phyloP scores from a whole-genome alignment of 164 flowering plant genomes.

The Stephania yunnanensis region DNA sequence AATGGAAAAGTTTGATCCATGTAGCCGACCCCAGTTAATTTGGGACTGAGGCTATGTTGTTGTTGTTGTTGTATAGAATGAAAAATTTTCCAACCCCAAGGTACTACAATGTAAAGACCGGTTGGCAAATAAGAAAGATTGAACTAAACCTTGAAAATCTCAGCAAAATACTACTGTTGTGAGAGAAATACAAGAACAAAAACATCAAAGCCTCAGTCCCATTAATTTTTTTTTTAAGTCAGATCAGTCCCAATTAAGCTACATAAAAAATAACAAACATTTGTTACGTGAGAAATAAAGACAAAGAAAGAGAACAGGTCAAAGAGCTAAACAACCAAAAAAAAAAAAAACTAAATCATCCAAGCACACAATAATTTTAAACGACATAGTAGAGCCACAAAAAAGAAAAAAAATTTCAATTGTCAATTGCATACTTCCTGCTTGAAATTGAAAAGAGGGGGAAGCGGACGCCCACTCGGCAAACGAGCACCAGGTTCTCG shows the following conservation, averaged over 20 bases:
- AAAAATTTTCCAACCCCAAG: neutral
- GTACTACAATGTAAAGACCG: neutral
- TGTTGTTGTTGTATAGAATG: neutral
- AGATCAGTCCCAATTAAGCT: too few species aligned
- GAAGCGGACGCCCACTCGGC: constrained; percentile 86
- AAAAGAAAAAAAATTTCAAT: neutral
- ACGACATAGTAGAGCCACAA: neutral
- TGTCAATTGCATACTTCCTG: constrained; percentile 55
- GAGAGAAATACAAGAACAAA: neutral
- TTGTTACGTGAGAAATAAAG: too few species aligned
- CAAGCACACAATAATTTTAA: neutral
- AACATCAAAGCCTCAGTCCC: neutral
- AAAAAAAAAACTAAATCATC: neutral
- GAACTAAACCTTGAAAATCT: neutral
- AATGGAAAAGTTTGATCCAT: too few species aligned
- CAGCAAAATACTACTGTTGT: neutral
- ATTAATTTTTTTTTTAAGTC: too few species aligned
- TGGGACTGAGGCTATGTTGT: too few species aligned
- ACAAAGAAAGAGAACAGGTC: too few species aligned
- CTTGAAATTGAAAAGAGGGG: constrained; percentile 82
- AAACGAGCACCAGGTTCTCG: constrained; percentile 85
- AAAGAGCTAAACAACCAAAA: neutral
- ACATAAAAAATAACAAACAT: too few species aligned
- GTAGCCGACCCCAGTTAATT: too few species aligned
- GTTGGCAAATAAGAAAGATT: neutral